These are phyloP conservation scores for Dendrothele bispora DNA, from an alignment of 768 basidiomycete species.

Conservation along the genomic window DNA sequence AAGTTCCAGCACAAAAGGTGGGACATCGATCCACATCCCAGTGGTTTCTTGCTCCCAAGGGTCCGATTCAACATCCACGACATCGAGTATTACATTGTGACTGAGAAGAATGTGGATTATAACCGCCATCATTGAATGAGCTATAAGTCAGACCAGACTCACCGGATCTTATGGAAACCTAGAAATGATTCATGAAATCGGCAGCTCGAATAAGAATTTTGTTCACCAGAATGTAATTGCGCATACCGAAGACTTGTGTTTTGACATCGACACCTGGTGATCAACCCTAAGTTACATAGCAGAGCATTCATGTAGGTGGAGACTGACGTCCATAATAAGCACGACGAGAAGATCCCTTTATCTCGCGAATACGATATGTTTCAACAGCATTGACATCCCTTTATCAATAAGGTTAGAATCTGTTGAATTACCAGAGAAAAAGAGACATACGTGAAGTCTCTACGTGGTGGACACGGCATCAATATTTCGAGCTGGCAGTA, in stretches of 20 bases:
- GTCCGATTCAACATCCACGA: slow-evolving; percentile 75
- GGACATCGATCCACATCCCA: slow-evolving; percentile 81
- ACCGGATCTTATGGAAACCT: slow-evolving; percentile 86
- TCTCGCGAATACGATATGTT: slow-evolving; percentile 70
- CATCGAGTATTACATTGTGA: slow-evolving; percentile 66
- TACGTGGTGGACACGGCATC: slow-evolving; percentile 22
- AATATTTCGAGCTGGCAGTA: too few species aligned
- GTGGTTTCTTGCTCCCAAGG: slow-evolving; percentile 73
- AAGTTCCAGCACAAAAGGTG: slow-evolving; percentile 48
- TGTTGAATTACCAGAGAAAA: background rate
- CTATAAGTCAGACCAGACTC: slow-evolving; percentile 5
- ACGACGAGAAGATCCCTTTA: slow-evolving; percentile 52
- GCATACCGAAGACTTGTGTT: slow-evolving; percentile 67
- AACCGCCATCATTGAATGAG: background rate
- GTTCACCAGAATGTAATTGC: background rate
- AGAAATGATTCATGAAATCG: background rate
- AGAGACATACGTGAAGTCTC: slow-evolving; percentile 71
- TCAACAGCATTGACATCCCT: slow-evolving; percentile 80
- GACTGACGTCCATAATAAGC: slow-evolving; percentile 75
- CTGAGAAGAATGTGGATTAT: slow-evolving; percentile 29
- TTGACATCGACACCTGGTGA: background rate
- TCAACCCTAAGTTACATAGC: background rate
- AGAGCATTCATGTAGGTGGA: background rate
- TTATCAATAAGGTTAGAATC: slow-evolving; percentile 4
- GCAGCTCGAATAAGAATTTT: too few species aligned